These are phyloP conservation scores for Cyclanthera cordifolia DNA, from an alignment of 306 rosid species.

Conservation along the genomic window DNA sequence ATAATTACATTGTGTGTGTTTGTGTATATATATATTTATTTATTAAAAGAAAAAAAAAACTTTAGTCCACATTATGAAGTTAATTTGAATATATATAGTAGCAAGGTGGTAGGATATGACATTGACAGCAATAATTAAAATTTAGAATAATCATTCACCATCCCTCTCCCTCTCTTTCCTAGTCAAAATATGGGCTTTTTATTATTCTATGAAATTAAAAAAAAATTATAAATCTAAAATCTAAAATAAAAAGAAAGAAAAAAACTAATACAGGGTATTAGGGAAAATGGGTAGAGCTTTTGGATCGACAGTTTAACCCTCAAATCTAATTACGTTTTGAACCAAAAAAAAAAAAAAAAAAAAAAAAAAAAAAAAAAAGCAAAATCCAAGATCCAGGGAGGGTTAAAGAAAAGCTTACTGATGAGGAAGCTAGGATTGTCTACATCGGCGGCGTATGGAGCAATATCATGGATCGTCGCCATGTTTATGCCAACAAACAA, in stretches of 20 bases:
- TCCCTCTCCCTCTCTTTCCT: no score
- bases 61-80: not conserved
- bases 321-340: slow-evolving; percentile 7
- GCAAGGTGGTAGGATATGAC: not conserved
- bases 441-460: not conserved
- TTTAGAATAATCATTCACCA: not conserved
- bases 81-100: not conserved
- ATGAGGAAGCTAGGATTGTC: not conserved
- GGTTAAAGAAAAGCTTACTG: not conserved
- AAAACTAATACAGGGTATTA: not conserved
- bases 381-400: not conserved
- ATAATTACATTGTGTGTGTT: not conserved
- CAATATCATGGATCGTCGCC: slow-evolving; percentile 37
- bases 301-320: not conserved
- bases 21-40: no score
- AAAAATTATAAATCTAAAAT: not conserved
- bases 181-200: not conserved
- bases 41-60: no score
- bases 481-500: slow-evolving; percentile 95
- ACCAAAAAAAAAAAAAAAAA: not conserved
- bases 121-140: not conserved
- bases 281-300: not conserved
- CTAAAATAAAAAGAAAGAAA: not conserved
- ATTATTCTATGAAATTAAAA: not conserved
- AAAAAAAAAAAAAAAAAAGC: not conserved